Evolutionary conservation across 164 flowering plant genomes (phyloP), one percentile per base, ranked within the genome.

Genomic region (Chimonanthus praecox): DNA sequence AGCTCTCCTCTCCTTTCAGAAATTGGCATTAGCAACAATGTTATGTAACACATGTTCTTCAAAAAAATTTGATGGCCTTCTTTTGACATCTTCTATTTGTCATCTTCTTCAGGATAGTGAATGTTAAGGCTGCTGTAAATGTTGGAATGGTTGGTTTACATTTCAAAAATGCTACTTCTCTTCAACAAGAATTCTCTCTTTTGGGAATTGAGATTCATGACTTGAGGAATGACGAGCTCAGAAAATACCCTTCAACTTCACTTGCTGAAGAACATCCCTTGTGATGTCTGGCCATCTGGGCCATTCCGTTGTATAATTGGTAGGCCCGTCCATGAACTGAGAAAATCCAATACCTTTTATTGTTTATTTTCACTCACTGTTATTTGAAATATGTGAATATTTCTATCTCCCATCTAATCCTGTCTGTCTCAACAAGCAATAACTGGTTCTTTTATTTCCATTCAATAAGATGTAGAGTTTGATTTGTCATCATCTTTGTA

Each of bases 141-240:
- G 88, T 77, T 72, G 97, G 97, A 64, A 85, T 93, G n/a, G 71
- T 72, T 20, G 98, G 94, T 60, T 58, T 93, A 68, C 92, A 88
- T 6, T 91, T 91, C 82, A 91, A 84, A 80, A 82, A 75, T 80
- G 89, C 84, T 60, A 77, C 82, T 74, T 73, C 77, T 69, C 88
- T 93, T 65, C 85, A 84, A 46, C 80, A 80, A 11, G 90, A 87
- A 69, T 87, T 91, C n/a, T 80, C 77, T 16, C 67, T 45, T 49
- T 75, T 82, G 43, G 94, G 98, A 2, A 68, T 68, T 47, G 74
- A 63, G 68, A 50, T 51, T 64, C 9, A 60, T 50, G 49, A 49
- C 33, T 46, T 50, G 48, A 54, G n/a, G 16, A 13, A 54, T 15
- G 60, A 54, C 60, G 16, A 9, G 16, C 15, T 9, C 60, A 54